These are phyloP conservation scores for Solanum lycopersicoides DNA, from an alignment of 257 asterid species.

Conservation along the genomic window DNA sequence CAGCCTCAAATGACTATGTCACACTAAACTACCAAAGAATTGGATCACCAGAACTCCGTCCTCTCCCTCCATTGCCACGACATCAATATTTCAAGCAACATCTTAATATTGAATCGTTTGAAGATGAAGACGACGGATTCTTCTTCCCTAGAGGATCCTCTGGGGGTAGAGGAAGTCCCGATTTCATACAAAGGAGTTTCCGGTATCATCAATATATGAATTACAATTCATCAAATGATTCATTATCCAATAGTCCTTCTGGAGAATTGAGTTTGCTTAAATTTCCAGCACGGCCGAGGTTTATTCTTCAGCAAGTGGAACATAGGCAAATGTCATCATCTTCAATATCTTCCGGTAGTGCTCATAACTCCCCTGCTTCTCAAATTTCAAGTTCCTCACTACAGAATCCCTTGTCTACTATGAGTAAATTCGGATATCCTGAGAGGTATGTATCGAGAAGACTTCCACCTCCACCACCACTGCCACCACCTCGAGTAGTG, in stretches of 20 bases:
- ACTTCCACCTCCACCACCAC: slow-evolving; percentile 39
- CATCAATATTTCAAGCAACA: slow-evolving; percentile 24
- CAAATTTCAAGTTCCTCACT: background rate
- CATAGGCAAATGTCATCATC: slow-evolving; percentile 28
- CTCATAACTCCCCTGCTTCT: slow-evolving; percentile 33
- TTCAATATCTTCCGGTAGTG: slow-evolving; percentile 47
- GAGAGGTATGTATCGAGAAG: slow-evolving; percentile 2
- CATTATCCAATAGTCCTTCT: slow-evolving; percentile 55
- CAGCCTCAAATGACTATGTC: background rate
- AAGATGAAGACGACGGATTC: slow-evolving; percentile 36
- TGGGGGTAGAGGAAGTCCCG: slow-evolving; percentile 26
- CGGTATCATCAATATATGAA: slow-evolving; percentile 9
- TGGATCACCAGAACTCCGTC: slow-evolving; percentile 88
- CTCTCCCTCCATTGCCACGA: slow-evolving; percentile 85
- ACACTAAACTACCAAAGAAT: slow-evolving; percentile 23
- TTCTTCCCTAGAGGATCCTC: slow-evolving; percentile 60
- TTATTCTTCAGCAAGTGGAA: slow-evolving; percentile 45
- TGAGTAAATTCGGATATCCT: slow-evolving; percentile 3
- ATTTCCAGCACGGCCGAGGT: slow-evolving; percentile 48
- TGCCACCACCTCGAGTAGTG: slow-evolving; percentile 34
- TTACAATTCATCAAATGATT: slow-evolving; percentile 28
- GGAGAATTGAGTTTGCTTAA: slow-evolving; percentile 29
- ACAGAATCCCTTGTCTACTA: slow-evolving; percentile 6
- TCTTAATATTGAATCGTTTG: slow-evolving; percentile 7
- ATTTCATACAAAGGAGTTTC: background rate